Conservation (phyloP, 2,329 filamentous ascomycete species). For the Kalaharituber pfeilii region DNA sequence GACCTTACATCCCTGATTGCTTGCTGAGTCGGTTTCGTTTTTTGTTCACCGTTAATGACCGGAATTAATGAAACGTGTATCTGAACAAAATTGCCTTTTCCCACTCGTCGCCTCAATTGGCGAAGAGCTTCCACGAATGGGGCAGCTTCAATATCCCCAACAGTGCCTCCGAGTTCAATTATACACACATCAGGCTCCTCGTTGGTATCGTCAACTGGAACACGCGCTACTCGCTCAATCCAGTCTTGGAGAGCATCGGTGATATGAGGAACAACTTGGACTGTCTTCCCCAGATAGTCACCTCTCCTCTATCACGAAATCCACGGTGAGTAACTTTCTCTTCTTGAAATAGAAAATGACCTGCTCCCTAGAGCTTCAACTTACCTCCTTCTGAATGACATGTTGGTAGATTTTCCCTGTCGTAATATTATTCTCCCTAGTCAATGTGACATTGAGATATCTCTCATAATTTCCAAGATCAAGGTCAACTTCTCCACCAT, state of each 20-base stretch:
- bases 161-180: conserved; percentile 41
- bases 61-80: conserved; percentile 85
- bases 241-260: conserved; percentile 84
- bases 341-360: neutral
- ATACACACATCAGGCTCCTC: conserved; percentile 84
- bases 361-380: neutral
- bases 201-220: conserved; percentile 70
- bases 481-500: conserved; percentile 61
- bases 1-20: conserved; percentile 72
- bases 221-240: conserved; percentile 69
- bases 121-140: conserved; percentile 78
- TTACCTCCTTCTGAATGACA: conserved; percentile 54
- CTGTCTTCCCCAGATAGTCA: conserved; percentile 74
- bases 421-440: conserved; percentile 84
- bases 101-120: conserved; percentile 55
- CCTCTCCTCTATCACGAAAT: conserved; percentile 34
- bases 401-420: conserved; percentile 90
- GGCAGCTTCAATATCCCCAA: conserved; percentile 67
- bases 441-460: conserved; percentile 68
- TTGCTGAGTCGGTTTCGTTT: conserved; percentile 93
- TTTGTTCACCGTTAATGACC: conserved; percentile 58
- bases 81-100: conserved; percentile 65
- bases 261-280: conserved; percentile 83
- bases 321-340: neutral
- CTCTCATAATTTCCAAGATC: conserved; percentile 63